phyloP scores from a whole-genome alignment of 371 early-diverging fungal species.

The Coemansia sp. region DNA sequence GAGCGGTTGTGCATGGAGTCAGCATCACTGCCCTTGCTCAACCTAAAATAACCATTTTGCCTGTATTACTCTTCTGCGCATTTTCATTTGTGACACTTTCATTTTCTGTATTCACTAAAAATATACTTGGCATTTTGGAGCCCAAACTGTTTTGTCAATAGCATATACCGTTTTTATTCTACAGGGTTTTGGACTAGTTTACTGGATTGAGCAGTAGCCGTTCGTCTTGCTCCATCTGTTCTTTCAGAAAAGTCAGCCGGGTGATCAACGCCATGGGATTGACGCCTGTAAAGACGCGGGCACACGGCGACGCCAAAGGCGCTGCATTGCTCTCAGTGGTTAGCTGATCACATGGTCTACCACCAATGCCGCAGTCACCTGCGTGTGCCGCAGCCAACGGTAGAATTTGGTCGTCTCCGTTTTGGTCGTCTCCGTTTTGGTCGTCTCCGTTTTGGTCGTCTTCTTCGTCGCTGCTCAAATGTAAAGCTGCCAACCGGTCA shows the following conservation, averaged over 20 bases:
- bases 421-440: too few species aligned
- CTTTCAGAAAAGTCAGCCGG: constrained; percentile 40
- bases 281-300: constrained; percentile 15
- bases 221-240: constrained; percentile 41
- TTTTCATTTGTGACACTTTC: constrained; percentile 5
- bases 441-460: neutral
- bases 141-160: neutral
- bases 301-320: neutral
- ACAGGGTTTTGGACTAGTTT: neutral
- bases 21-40: neutral
- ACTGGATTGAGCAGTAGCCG: constrained; percentile 9
- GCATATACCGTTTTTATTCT: neutral
- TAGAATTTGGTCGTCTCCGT: too few species aligned
- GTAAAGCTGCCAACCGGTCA: constrained; percentile 23
- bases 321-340: neutral
- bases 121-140: neutral
- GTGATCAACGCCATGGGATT: constrained; percentile 42
- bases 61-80: neutral
- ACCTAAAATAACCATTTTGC: neutral
- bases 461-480: neutral
- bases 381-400: neutral
- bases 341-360: neutral
- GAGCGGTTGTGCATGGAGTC: constrained; percentile 27
- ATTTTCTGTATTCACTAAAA: constrained; percentile 3
- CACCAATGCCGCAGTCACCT: constrained; percentile 4